Conservation (phyloP, 176 grass and related monocot genomes). For the Aegilops sharonensis region DNA sequence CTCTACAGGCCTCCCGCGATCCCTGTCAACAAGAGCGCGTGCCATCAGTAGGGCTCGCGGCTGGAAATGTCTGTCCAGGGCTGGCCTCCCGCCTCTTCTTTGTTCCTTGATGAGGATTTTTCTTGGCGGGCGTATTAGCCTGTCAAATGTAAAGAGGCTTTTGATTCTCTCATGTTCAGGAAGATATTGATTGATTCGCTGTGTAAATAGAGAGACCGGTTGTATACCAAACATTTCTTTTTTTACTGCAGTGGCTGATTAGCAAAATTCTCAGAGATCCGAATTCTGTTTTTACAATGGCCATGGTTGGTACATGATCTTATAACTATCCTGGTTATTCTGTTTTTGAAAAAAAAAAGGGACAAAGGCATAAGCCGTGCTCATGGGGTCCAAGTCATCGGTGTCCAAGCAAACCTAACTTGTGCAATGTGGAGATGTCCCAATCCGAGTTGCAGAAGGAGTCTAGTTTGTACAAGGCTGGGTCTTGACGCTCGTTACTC, state of each 20-base stretch:
- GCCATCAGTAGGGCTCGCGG: constrained; percentile 36
- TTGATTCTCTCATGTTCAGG: constrained; percentile 5
- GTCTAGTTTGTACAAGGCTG: no score
- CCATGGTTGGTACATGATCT: background rate
- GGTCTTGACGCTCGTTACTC: no score
- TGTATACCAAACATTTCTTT: constrained; percentile 2
- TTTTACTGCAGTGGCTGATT: background rate
- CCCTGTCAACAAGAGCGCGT: constrained; percentile 57
- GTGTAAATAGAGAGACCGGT: constrained; percentile 5
- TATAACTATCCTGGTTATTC: no score
- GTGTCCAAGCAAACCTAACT: no score
- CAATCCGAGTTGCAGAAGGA: no score
- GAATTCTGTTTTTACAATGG: background rate
- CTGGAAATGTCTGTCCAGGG: background rate
- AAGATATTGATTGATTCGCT: constrained; percentile 1
- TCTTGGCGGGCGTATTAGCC: constrained; percentile 42
- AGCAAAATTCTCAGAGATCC: background rate
- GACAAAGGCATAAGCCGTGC: no score
- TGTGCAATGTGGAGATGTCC: no score
- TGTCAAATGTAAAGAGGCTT: constrained; percentile 39
- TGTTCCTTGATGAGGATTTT: constrained; percentile 23
- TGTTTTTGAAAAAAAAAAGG: no score
- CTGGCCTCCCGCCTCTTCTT: background rate
- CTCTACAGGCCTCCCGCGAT: constrained; percentile 53
- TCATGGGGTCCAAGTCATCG: no score